phyloP scores from a whole-genome alignment of 805 yeast species.

The Pichia insulana region DNA sequence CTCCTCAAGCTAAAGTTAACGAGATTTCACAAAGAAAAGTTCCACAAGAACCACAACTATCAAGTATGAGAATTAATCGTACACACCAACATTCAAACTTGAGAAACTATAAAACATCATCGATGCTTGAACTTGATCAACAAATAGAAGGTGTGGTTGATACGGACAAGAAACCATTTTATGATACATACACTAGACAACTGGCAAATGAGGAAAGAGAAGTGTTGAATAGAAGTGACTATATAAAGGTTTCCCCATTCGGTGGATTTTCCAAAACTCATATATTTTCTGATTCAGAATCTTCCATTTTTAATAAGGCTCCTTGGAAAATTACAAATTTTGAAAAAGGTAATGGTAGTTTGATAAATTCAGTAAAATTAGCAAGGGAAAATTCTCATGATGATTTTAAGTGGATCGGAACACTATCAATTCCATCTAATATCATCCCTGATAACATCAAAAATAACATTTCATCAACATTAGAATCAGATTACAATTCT shows the following conservation, averaged over 20 bases:
- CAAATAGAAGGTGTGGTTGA: not conserved
- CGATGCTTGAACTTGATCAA: constrained; percentile 5
- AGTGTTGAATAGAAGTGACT: constrained; percentile 2
- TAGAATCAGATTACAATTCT: constrained; percentile 43
- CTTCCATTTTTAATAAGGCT: constrained; percentile 45
- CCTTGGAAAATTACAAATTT: constrained; percentile 71
- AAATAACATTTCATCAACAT: constrained; percentile 39
- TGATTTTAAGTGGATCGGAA: constrained; percentile 72
- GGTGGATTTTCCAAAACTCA: constrained; percentile 70
- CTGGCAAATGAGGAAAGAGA: constrained; percentile 11
- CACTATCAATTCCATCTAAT: constrained; percentile 87
- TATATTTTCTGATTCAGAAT: constrained; percentile 30
- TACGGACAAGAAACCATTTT: not conserved
- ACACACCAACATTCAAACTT: constrained; percentile 2
- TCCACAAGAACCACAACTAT: constrained; percentile 10
- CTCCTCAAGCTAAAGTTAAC: constrained; percentile 7
- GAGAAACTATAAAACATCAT: constrained; percentile 8
- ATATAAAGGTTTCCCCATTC: constrained; percentile 44
- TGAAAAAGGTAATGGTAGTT: constrained; percentile 77
- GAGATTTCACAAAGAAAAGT: constrained; percentile 3
- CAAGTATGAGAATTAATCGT: constrained; percentile 14
- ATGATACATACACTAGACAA: constrained; percentile 1
- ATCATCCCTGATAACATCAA: constrained; percentile 53
- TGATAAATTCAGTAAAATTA: constrained; percentile 71
- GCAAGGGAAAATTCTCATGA: constrained; percentile 36